Evolutionary conservation across 2,329 filamentous ascomycete species (phyloP), one percentile per base, ranked within the genome.

Genomic region (Pseudogymnoascus pannorum): DNA sequence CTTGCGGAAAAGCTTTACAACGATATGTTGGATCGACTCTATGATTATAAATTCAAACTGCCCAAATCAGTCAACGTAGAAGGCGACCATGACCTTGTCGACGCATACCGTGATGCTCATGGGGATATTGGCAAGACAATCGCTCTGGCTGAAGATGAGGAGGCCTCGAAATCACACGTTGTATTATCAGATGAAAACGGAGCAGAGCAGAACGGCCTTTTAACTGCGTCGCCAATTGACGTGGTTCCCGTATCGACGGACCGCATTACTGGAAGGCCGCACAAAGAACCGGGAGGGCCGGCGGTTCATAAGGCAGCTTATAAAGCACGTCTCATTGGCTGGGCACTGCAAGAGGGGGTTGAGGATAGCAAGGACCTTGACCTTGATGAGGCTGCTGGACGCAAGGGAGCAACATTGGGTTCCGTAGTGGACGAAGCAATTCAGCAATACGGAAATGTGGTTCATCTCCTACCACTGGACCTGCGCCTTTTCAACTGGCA

Each of bases 401-500:
- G 80, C 16, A 73, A 77, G 59, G 79, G 81, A 59, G 89, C 92
- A 22, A 96, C 91, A 0, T 78, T 99, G 9, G 94, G 94, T 1
- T 88, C 88, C n/a, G 89, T 95, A 2, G 89, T 97, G 77, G 91
- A 99, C 69, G 87, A 92, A 66, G 91, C 92, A n/a, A 87, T 99
- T 63, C 82, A 82, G 16, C 92, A 97, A 72, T 99, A 96, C 72
- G 87, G 89, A 69, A 80, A 83, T 31, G 82, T 99, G 57, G 81
- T 97, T 26, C 87, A 96, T 62, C 77, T 99, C 59, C 90, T 86
- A 12, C 84, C 92, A 1, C 89, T 91, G 71, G 94, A 99, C 70
- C 87, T 96, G 74, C 85, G 94, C 51, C 79, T 99, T 14, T 82
- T 97, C 70, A 99, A 97, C 71, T 99, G 94, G 94, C 95, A 99